phyloP scores from a whole-genome alignment of 2,329 filamentous ascomycete species.

The Scedosporium dehoogii region DNA sequence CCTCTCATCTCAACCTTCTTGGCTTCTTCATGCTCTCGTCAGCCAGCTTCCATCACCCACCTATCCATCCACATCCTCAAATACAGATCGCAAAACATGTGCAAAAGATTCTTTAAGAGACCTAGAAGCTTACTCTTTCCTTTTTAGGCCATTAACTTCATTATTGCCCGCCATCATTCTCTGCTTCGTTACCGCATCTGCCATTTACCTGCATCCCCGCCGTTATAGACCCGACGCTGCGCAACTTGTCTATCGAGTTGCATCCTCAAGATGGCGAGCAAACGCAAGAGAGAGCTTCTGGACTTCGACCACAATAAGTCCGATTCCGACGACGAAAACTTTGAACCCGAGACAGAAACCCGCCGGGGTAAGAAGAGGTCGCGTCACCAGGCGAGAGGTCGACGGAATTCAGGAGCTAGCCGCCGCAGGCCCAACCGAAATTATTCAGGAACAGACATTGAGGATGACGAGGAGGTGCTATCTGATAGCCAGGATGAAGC shows the following conservation, averaged over 20 bases:
- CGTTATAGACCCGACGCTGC: neutral
- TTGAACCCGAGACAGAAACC: constrained; percentile 42
- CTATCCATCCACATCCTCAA: too few species aligned
- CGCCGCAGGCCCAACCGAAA: constrained; percentile 25
- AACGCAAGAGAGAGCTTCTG: constrained; percentile 49
- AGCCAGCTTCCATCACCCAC: too few species aligned
- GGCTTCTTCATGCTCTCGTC: too few species aligned
- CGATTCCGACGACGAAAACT: constrained; percentile 57
- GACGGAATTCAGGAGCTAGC: constrained; percentile 25
- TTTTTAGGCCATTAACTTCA: neutral
- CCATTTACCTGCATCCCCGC: neutral
- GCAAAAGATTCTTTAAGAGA: too few species aligned
- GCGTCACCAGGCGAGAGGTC: constrained; percentile 20
- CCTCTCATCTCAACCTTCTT: too few species aligned
- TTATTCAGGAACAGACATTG: constrained; percentile 53
- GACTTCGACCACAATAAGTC: constrained; percentile 58
- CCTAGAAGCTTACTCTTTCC: too few species aligned
- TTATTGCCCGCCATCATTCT: neutral
- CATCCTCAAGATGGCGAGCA: constrained; percentile 16
- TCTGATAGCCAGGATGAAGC: constrained; percentile 35
- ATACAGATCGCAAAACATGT: too few species aligned
- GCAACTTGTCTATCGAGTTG: neutral
- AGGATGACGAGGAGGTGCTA: constrained; percentile 45
- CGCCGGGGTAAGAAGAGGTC: constrained; percentile 28
- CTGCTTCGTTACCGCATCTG: too few species aligned